These are phyloP conservation scores for Tranzscheliella williamsii DNA, from an alignment of 1,284 basidiomycete genomes.

Conservation along the genomic window DNA sequence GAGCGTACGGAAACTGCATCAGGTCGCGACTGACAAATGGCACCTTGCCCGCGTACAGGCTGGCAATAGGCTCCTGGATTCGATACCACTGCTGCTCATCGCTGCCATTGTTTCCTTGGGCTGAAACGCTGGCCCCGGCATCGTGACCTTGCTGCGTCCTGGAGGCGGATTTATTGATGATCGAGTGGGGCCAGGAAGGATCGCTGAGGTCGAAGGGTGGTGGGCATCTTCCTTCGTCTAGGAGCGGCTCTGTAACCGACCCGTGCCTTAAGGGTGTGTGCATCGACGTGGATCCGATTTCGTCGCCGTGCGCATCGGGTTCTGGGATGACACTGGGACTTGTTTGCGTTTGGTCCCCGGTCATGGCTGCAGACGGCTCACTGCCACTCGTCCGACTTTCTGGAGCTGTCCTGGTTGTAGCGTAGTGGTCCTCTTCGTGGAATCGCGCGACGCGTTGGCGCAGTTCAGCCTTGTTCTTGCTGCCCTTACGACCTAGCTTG, in stretches of 20 bases:
- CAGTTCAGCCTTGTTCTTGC: conserved; percentile 45
- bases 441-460: conserved; percentile 33
- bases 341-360: neutral
- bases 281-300: neutral
- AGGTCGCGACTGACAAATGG: conserved; percentile 56
- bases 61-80: conserved; percentile 38
- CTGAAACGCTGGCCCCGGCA: neutral
- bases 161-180: conserved; percentile 1
- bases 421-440: neutral
- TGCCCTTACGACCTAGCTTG: conserved; percentile 45
- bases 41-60: conserved; percentile 56
- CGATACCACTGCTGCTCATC: conserved; percentile 36
- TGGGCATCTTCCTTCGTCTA: conserved; percentile 2
- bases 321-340: neutral
- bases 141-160: conserved; percentile 1
- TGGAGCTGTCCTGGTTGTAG: neutral
- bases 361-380: neutral
- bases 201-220: conserved; percentile 30
- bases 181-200: conserved; percentile 38
- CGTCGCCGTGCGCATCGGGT: neutral
- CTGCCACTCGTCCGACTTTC: neutral
- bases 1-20: conserved; percentile 57
- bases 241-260: conserved; percentile 36
- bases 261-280: conserved; percentile 41
- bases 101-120: neutral